These are phyloP conservation scores for Casuarina glauca DNA, from an alignment of 306 rosid species.

Conservation along the genomic window DNA sequence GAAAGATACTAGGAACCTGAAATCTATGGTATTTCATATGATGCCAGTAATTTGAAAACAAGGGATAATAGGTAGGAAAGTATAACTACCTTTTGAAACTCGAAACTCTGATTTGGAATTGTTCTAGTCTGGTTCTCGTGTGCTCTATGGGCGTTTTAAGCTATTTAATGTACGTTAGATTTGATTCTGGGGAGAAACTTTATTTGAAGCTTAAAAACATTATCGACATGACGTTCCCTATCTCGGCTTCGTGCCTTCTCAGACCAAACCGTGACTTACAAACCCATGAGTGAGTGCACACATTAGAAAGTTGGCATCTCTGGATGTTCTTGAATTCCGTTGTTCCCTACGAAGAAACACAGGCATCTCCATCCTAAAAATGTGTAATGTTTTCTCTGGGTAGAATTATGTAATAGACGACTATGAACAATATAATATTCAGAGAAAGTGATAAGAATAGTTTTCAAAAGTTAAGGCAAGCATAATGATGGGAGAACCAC, in stretches of 20 bases:
- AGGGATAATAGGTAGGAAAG: neutral
- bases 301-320: neutral
- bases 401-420: neutral
- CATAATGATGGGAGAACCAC: neutral
- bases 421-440: neutral
- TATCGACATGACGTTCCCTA: neutral
- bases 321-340: constrained; percentile 1
- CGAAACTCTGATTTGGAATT: neutral
- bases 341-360: neutral
- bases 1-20: neutral
- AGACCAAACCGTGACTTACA: neutral
- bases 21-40: neutral
- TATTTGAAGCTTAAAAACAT: neutral
- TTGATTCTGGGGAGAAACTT: neutral
- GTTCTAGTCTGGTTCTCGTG: neutral
- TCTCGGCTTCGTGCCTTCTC: neutral
- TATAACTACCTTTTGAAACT: neutral
- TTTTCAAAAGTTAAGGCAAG: neutral
- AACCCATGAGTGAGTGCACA: neutral
- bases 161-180: neutral
- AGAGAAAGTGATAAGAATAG: neutral
- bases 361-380: neutral
- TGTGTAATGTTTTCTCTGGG: neutral
- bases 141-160: neutral
- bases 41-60: neutral